phyloP scores from a whole-genome alignment of 352 stramenopile species.

The Phytopythium ostracodes region DNA sequence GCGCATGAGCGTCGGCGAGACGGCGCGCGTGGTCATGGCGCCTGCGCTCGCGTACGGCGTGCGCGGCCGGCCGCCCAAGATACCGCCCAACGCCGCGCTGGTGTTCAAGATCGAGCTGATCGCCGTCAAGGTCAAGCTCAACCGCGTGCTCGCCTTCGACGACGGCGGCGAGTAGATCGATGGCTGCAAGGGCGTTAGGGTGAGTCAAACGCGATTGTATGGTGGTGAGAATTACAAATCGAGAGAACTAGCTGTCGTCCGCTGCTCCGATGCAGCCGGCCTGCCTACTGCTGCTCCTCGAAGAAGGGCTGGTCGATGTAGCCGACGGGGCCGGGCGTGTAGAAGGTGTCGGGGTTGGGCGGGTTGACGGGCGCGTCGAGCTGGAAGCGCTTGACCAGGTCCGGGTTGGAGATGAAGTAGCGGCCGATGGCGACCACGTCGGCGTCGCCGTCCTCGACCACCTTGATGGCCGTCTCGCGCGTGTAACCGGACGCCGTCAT shows the following conservation, averaged over 20 bases:
- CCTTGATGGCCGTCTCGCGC: constrained; percentile 22
- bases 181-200: neutral
- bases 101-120: constrained; percentile 82
- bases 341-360: constrained; percentile 32
- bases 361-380: constrained; percentile 33
- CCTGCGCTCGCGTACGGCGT: constrained; percentile 69
- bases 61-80: constrained; percentile 60
- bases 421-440: constrained; percentile 46
- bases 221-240: neutral
- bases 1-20: constrained; percentile 77
- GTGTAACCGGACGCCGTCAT: constrained; percentile 29
- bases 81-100: constrained; percentile 63
- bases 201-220: neutral
- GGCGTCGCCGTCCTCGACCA: constrained; percentile 28
- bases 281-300: constrained; percentile 10
- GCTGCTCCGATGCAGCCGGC: too few species aligned
- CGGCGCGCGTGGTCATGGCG: constrained; percentile 49
- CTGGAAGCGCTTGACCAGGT: constrained; percentile 33
- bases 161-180: neutral
- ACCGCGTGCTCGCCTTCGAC: constrained; percentile 10
- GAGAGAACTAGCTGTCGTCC: neutral
- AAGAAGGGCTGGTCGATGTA: constrained; percentile 41
- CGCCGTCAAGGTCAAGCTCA: constrained; percentile 71
- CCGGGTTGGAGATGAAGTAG: constrained; percentile 46
- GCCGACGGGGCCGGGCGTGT: constrained; percentile 22